Base-by-base conservation (phyloP, 768 basidiomycete species). In the Lentinula sp. region DNA sequence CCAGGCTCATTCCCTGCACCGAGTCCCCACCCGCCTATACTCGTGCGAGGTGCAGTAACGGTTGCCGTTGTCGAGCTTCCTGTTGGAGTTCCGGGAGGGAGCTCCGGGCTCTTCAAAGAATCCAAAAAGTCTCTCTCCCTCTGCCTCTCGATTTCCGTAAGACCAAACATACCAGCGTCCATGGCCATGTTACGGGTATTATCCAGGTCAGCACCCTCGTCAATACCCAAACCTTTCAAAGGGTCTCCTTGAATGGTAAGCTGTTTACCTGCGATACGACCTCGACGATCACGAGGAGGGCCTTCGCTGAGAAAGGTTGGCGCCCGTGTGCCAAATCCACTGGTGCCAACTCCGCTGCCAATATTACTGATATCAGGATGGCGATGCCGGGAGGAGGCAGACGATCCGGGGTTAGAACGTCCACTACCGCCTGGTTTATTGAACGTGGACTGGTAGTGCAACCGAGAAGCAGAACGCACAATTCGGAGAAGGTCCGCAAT, bases 1-100 rank as follows among this genome's bases (percentile, higher is more conserved):
- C 18, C 31, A 13, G 31, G 43, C 15, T 65, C 82, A 62, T 83
- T 77, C 31, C 84, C 83, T 5, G 75, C 80, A 6, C 87, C 89
- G 2, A 90, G 74, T 2, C 88, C 89, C 89, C 89, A 91, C 13
- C 89, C 89, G 11, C 87, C 86, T n/a, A 80, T 76, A 63, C 82
- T 85, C 15, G 78, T 80, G 42, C 80, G 74, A 5, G 73, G 74
- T 5, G 73, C 61, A 45, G 73, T 65, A 11, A 68, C 65, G 1
- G 57, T 59, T 2, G 57, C 57, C 13, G 57, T 59, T 7, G 57
- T 59, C 16, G 57, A 59, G 32, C 57, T 59, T 3, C 57, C 57
- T 1, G 57, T 59, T 16, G 57, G 57, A n/a, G 57, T 59, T 15
- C 57, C 57, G 10, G 57, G 48, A 59, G 45, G 82, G 9, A 76